Base-by-base conservation (phyloP, 1,284 basidiomycete species). In the Papiliotrema terrestris region DNA sequence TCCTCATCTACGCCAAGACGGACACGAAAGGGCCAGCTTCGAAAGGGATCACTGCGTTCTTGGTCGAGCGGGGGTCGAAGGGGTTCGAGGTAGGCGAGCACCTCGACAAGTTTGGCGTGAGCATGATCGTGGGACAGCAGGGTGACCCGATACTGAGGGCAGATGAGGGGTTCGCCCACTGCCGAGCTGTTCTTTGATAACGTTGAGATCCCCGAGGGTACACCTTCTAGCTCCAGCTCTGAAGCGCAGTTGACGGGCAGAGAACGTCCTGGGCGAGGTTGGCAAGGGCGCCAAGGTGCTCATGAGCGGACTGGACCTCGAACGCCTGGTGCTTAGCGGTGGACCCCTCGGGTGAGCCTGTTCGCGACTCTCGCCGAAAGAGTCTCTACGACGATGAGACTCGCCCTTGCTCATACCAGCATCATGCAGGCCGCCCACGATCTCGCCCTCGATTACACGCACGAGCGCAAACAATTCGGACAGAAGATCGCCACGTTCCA, bases 371-470 rank as follows among this genome's bases (percentile, higher is more conserved):
- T 32, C 29, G 11, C 11, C 5, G 29, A 32, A 5, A 32, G 29
- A 5, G 29, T 11, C 6, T 11, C 29, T 32, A 32, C 11, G 11
- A 11, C 29, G 5, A 11, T 32, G n/a, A n/a, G n/a, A n/a, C n/a
- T n/a, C n/a, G 35, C 36, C 6, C 15, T 49, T 9, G 43, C 22
- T 38, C 38, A 38, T 14, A 11, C 22, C 45, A 91, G 89, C n/a
- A 80, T 97, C 58, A 95, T 94, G 91, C 94, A 97, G 76, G 86
- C 90, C 3, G 91, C 93, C 2, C 93, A 96, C 69, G 90, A 96
- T 75, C 83, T 88, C 63, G 86, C 91, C 2, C 80, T 94, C 2
- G 85, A 89, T 67, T 97, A 97, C 71, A 83, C 92, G 8, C 93
- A 97, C 72, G 85, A 93, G 57, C 83, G 93, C 61, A 85, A 91